These are phyloP conservation scores for Saccharomyces hybrid DNA, from an alignment of 1,139 yeast genomes.

Conservation along the genomic window DNA sequence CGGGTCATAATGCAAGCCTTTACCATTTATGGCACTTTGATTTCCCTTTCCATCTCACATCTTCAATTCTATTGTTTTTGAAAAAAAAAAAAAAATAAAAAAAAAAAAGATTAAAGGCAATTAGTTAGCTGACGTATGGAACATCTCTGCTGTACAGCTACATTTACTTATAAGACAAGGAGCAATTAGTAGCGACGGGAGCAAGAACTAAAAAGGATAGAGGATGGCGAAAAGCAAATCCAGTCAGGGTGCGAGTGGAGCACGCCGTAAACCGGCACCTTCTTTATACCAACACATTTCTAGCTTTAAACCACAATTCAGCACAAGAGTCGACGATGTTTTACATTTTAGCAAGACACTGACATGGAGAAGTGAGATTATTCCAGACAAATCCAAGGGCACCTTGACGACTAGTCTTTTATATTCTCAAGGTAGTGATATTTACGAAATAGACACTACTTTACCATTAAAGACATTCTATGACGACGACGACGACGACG, in stretches of 20 bases:
- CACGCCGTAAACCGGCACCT: constrained; percentile 25
- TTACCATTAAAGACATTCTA: constrained; percentile 25
- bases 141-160: background rate
- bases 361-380: constrained; percentile 24
- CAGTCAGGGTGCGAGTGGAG: background rate
- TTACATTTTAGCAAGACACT: constrained; percentile 18
- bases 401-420: constrained; percentile 23
- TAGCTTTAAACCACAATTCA: constrained; percentile 58
- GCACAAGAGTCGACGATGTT: constrained; percentile 17
- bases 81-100: background rate
- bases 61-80: background rate
- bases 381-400: constrained; percentile 23
- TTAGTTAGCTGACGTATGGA: background rate
- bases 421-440: constrained; percentile 28
- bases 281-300: constrained; percentile 51
- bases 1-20: background rate
- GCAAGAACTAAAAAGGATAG: background rate
- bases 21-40: background rate
- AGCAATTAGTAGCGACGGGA: background rate
- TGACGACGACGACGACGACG: constrained; percentile 5
- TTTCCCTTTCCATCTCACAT: background rate
- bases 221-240: background rate
- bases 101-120: background rate
- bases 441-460: constrained; percentile 27
- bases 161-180: background rate